Percentiles rank a stretch among this genome's conserved stretches.
Conservation (phyloP, 1,284 basidiomycete species). For the Mycena citricolor region DNA sequence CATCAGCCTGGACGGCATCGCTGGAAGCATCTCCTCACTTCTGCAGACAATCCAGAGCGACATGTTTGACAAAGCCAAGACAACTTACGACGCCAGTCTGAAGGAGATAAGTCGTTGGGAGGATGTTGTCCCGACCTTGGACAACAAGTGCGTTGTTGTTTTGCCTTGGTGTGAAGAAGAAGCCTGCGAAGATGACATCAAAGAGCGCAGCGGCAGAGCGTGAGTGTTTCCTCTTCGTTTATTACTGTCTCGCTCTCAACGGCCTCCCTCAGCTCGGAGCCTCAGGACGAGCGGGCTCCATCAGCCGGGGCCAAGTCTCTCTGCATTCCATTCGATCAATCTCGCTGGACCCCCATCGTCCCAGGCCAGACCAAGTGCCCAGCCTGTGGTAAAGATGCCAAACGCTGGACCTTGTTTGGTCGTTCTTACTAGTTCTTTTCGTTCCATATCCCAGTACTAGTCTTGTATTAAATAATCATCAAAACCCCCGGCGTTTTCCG, state of each 20-base stretch:
- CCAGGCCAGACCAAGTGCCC: slow-evolving; percentile 82
- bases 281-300: slow-evolving; percentile 91
- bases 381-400: slow-evolving; percentile 82
- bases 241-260: slow-evolving; percentile 15
- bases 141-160: slow-evolving; percentile 85
- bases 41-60: slow-evolving; percentile 88
- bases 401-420: slow-evolving; percentile 92
- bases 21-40: slow-evolving; percentile 57
- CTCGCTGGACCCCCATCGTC: slow-evolving; percentile 74
- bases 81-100: slow-evolving; percentile 73
- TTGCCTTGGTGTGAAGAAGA: slow-evolving; percentile 98
- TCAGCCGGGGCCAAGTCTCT: slow-evolving; percentile 99
- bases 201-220: slow-evolving; percentile 87
- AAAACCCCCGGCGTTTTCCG: neutral
- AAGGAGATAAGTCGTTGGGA: slow-evolving; percentile 85
- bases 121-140: slow-evolving; percentile 87
- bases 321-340: slow-evolving; percentile 96
- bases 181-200: slow-evolving; percentile 97
- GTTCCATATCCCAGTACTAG: neutral
- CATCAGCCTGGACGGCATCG: slow-evolving; percentile 68
- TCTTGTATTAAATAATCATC: neutral
- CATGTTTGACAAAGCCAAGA: slow-evolving; percentile 84
- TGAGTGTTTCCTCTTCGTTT: slow-evolving; percentile 45
- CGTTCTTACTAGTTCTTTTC: slow-evolving; percentile 61
- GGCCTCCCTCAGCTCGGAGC: slow-evolving; percentile 47